Percentiles rank a stretch among this genome's conserved stretches.
Conservation (phyloP, 176 grass and related monocot genomes). For the Hordeum vulgare region MorexV3_pseudomolecules_assembly NC_058522.1:380956413-380956912, state of each 20-base stretch:
- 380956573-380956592: conserved; percentile 13
- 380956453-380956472: not conserved
- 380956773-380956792: too few species aligned
- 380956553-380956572: conserved; percentile 19
- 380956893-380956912: not conserved
- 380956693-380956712: too few species aligned
- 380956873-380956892: not conserved
- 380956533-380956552: not conserved
- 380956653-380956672: not conserved
- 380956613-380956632: not conserved
- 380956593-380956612: not conserved
- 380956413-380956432: not conserved
- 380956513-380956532: not conserved
- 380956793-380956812: conserved; percentile 35
- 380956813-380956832: not conserved
- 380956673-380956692: not conserved
- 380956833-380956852: not conserved
- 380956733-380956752: not conserved
- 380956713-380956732: not conserved
- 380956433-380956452: not conserved
- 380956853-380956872: not conserved
- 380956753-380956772: not conserved
- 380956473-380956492: not conserved
- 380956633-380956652: not conserved
- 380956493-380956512: not conserved